Conservation (phyloP, 257 asterid species). For the Oldenlandia corymbosa region DNA sequence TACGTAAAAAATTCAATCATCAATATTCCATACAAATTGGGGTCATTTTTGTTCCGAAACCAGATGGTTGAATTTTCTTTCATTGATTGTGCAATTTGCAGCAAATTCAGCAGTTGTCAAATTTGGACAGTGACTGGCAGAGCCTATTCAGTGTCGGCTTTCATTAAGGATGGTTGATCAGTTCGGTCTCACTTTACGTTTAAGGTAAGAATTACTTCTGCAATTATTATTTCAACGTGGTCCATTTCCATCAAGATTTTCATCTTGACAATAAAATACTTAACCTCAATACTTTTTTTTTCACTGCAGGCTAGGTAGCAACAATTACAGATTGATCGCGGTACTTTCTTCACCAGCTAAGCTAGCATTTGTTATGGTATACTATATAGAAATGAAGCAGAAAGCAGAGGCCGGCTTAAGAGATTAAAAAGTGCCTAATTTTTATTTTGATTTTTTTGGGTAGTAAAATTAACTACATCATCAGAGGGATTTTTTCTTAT, state of each 20-base stretch:
- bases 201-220: neutral
- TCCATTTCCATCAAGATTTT: neutral
- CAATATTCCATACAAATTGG: neutral
- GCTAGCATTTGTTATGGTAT: neutral
- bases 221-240: neutral
- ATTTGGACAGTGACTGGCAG: slow-evolving; percentile 54
- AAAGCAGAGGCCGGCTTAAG: neutral
- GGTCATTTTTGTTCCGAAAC: neutral
- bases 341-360: neutral
- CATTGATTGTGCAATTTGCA: slow-evolving; percentile 25
- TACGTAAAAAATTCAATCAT: slow-evolving; percentile 20
- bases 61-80: neutral
- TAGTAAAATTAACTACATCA: neutral
- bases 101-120: slow-evolving; percentile 50
- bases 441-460: neutral
- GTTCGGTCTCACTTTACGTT: neutral
- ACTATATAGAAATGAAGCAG: neutral
- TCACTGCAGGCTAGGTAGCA: slow-evolving; percentile 4
- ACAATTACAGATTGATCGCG: neutral
- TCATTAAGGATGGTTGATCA: slow-evolving; percentile 27
- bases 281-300: neutral
- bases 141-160: slow-evolving; percentile 32
- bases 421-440: neutral
- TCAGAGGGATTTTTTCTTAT: slow-evolving; percentile 3
- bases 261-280: neutral